phyloP scores from a whole-genome alignment of 805 yeast genomes.

The Grigorovia yakushimaensis region DNA sequence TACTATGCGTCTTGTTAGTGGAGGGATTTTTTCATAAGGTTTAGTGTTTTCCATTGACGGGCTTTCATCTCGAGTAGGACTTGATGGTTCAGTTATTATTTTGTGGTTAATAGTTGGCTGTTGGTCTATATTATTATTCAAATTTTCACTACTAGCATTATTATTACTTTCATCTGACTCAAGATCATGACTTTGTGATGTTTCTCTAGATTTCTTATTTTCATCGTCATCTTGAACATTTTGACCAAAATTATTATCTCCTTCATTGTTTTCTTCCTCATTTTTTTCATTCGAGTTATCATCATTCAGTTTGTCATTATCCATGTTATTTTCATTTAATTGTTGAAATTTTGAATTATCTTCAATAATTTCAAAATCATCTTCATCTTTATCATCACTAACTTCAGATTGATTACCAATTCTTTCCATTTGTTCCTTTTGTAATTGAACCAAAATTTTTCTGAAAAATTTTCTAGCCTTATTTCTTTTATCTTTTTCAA shows the following conservation, averaged over 20 bases:
- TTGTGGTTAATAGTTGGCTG: neutral
- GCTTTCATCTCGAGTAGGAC: neutral
- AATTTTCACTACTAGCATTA: too few species aligned
- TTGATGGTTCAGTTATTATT: neutral
- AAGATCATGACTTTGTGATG: too few species aligned
- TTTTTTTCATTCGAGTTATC: neutral
- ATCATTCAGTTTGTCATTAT: neutral
- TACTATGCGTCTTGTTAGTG: too few species aligned
- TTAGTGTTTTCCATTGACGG: neutral
- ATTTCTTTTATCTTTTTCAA: constrained; percentile 20
- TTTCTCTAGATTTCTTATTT: too few species aligned
- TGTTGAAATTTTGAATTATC: constrained; percentile 5
- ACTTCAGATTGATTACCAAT: constrained; percentile 5
- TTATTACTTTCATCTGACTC: too few species aligned
- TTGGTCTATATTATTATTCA: neutral
- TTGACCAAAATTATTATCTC: neutral
- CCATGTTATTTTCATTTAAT: neutral
- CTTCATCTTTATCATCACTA: constrained; percentile 5
- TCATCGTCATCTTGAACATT: too few species aligned
- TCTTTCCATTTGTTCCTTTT: constrained; percentile 12
- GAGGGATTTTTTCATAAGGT: too few species aligned
- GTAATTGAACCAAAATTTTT: constrained; percentile 15
- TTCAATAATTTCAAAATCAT: constrained; percentile 26
- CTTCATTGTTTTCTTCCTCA: neutral
- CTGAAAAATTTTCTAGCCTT: constrained; percentile 22